Evolutionary conservation across 495 filamentous ascomycete genomes (phyloP), one percentile per base, ranked within the genome.

Genomic region (Tuber indicum): DNA sequence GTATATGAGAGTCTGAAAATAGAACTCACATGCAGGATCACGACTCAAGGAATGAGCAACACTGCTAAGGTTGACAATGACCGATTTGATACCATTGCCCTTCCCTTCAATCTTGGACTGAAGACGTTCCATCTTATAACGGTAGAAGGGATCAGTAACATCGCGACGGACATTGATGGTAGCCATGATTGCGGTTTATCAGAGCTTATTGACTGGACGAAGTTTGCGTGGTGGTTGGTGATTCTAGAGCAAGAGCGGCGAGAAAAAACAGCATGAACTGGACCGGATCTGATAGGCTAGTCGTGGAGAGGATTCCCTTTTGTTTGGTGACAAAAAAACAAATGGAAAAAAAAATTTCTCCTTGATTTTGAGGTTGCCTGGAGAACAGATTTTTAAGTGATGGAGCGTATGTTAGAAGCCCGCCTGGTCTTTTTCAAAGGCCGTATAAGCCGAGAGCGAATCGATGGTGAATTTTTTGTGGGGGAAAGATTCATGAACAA

Each of bases 101-200:
- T 99, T 99, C 86, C 96, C 96, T 87, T 99, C 96, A 83, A 99
- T 96, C 90, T 99, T 99, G 86, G 96, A 97, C 89, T 94, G 93
- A 84, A 99, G 88, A 79, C 89, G 90, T 87, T 99, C 96, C 96
- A 99, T 99, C 90, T 99, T 99, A 90, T 99, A 99, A 86, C 96
- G 96, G 87, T 99, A 99, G 92, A 98, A 99, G 85, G 93, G 92
- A 87, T 99, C 96, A 87, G 90, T 91, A 87, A 97, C 91, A 93
- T 98, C 96, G 86, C 96, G 93, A 85, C 94, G 95, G 89, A 99
- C 94, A 87, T 99, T 99, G 89, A 99, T 88, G 86, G 91, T 92
- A 86, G 91, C 91, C 92, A 95, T 95, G 86, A 78, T 90, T 87
- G 88, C 89, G 87, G 86, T 87, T 66, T 82, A 77, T 73, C 83